Evolutionary conservation across 2,329 filamentous ascomycete species (phyloP), one percentile per base, ranked within the genome.

Genomic region (Fusarium phyllophilum): DNA sequence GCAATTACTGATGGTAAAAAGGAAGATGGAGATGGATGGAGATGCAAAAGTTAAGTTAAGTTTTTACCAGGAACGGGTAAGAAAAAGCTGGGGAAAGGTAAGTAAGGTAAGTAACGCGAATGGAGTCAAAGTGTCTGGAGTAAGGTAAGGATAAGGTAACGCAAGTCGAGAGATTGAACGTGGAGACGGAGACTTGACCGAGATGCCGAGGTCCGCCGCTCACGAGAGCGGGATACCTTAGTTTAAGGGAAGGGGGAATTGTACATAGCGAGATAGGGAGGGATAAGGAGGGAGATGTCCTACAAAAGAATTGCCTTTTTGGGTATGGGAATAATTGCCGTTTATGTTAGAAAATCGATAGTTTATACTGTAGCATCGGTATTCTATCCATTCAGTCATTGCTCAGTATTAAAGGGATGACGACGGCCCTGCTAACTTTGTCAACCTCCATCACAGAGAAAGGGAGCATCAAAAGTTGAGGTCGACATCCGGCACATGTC

Each of bases 191-290:
- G 66, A 77, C 66, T 64, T 77, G 77, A 66, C 77, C 76, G 77
- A 78, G 64, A 79, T 79, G 75, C 78, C 78, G 78, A 79, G 78
- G 78, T 79, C 75, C 77, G 78, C 76, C 77, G 78, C 72, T 70
- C 67, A 56, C 71, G 68, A 54, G 72, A 70, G 62, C 69, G 72
- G 69, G 55, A 65, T 58, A 29, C 26, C 26, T 29, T 29, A 38
- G 49, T 24, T 24, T 12, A 38, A 52, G 56, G 34, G 51, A 39
- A 39, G 34, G 20, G 48, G 24, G 34, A 26, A 20, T 8, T 52
- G 14, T 15, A 17, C 6, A 2, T 36, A 51, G 45, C 49, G 44
- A 48, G 56, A 24, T 52, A 59, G 33, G 20, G 45, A 58, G 44
- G 38, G 44, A 59, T 39, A 66, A 36, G 38, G 59, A 49, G 44